Evolutionary conservation across 306 rosid genomes (phyloP), one percentile per base, ranked within the genome.

Genomic region (Geum urbanum): DNA sequence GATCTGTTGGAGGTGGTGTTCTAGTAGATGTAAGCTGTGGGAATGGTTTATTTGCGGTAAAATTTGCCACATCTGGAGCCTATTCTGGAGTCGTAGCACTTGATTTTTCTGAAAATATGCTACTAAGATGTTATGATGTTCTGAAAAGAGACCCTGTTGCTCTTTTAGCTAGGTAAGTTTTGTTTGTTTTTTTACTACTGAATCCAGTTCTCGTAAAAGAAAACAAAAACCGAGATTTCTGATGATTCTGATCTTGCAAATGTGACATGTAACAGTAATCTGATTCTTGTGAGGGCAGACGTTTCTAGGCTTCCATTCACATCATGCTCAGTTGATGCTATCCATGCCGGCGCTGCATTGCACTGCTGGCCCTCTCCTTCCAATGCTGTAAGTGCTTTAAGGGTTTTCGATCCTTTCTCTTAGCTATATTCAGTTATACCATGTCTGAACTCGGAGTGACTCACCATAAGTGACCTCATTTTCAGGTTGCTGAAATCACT

Each of bases 291-390:
- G 75, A 88, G 98, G 74, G 97, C 97, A 52, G 98, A 94, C 72
- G 86, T 88, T 56, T 85, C 97, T 44, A 87, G 98, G 86, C 98
- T 94, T 77, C 97, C 97, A 43, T 94, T 94, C 71, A 18, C 87
- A 56, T 85, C 97, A 35, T 89, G 95, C 62, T 94, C 96, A 7
- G 86, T 88, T 49, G 94, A 86, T 74, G 98, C 98, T 72, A 90
- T 92, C 75, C 98, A 94, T 69, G 98, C 98, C 13, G 96, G 95
- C 52, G 98, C 98, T 1, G 97, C 96, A 55, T 79, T 90, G 84
- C 97, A 90, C 75, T 94, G 97, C 76, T 94, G 98, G 98, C 88
- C 98, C 65, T 90, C 96, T 84, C 90, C 98, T 72, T 84, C 96
- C 49, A 90, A 88, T 76, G 97, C 96, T 71, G 98, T 88, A 84